These are phyloP conservation scores for Lentinus brumalis DNA, from an alignment of 768 basidiomycete species.

Conservation along the genomic window DNA sequence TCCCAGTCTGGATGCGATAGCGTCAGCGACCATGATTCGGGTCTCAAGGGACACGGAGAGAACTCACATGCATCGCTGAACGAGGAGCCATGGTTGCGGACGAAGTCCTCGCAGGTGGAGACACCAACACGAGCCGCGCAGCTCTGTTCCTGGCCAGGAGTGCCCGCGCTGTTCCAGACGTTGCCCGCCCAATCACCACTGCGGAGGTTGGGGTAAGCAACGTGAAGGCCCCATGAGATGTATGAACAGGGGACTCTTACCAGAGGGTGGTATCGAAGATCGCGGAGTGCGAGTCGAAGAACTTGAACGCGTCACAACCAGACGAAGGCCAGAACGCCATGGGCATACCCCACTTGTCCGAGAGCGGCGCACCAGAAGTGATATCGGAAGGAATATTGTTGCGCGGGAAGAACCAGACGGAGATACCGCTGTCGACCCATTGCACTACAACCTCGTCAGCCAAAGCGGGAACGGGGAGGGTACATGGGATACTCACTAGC, in stretches of 20 bases:
- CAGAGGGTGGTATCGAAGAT: constrained; percentile 93
- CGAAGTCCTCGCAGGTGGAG: constrained; percentile 80
- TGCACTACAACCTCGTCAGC: constrained; percentile 50
- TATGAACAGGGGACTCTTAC: constrained; percentile 40
- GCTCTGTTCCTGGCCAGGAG: constrained; percentile 83
- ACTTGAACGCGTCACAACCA: constrained; percentile 73
- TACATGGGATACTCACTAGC: constrained; percentile 63
- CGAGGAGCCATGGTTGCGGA: constrained; percentile 68
- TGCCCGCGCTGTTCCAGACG: constrained; percentile 71
- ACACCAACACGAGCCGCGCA: constrained; percentile 85
- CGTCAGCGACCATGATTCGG: neutral
- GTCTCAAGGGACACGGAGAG: constrained; percentile 1
- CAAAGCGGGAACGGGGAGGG: neutral
- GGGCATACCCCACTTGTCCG: constrained; percentile 74
- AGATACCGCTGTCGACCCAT: constrained; percentile 77
- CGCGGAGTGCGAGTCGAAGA: constrained; percentile 73
- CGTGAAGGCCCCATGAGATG: constrained; percentile 10
- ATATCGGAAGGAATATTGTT: constrained; percentile 78
- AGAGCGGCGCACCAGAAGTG: constrained; percentile 63
- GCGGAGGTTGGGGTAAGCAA: neutral
- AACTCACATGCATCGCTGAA: constrained; percentile 79
- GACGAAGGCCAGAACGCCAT: constrained; percentile 79
- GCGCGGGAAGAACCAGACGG: constrained; percentile 82
- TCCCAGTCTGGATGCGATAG: constrained; percentile 67
- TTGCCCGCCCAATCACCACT: constrained; percentile 90